A percentile compares a stretch with the other conserved stretches of the same genome.
phyloP scores from a whole-genome alignment of 1,284 basidiomycete genomes.

The Ganoderma leucocontextum region DNA sequence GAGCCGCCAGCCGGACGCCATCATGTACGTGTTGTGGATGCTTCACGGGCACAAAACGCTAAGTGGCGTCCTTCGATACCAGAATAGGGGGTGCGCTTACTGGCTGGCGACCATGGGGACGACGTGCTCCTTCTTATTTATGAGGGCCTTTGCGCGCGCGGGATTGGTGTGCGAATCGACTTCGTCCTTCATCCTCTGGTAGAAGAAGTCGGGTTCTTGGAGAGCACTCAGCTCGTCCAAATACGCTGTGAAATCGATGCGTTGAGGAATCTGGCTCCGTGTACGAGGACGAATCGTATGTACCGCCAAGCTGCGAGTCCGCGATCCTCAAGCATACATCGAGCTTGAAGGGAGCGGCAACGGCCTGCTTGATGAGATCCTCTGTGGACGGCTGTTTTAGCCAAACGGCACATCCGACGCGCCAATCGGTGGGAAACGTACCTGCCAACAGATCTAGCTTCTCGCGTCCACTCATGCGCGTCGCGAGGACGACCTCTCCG shows the following conservation, averaged over 20 bases:
- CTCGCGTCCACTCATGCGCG: conserved; percentile 74
- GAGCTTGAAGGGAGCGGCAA: conserved; percentile 71
- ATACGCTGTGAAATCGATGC: conserved; percentile 51
- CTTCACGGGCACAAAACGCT: conserved; percentile 44
- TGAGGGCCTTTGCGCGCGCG: conserved; percentile 7
- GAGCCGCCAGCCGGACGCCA: conserved; percentile 79
- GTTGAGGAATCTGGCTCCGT: not conserved
- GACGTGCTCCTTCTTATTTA: conserved; percentile 42
- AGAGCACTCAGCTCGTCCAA: conserved; percentile 73
- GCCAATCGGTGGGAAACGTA: conserved; percentile 41
- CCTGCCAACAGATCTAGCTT: conserved; percentile 81
- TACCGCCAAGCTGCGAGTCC: conserved; percentile 75
- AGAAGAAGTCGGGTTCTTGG: conserved; percentile 68
- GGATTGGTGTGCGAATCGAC: conserved; percentile 49
- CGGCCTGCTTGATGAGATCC: conserved; percentile 68
- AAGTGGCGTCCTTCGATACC: conserved; percentile 9
- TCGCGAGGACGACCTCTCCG: conserved; percentile 65
- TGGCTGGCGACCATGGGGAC: conserved; percentile 65
- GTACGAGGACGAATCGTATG: conserved; percentile 25
- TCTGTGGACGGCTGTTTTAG: conserved; percentile 49
- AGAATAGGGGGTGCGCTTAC: conserved; percentile 45
- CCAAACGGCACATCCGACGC: not conserved
- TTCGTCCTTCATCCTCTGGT: conserved; percentile 60
- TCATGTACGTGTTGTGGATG: conserved; percentile 80
- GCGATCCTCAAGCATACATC: conserved; percentile 69